These are phyloP conservation scores for Letharia columbiana DNA, from an alignment of 495 filamentous ascomycete species.

Conservation along the genomic window DNA sequence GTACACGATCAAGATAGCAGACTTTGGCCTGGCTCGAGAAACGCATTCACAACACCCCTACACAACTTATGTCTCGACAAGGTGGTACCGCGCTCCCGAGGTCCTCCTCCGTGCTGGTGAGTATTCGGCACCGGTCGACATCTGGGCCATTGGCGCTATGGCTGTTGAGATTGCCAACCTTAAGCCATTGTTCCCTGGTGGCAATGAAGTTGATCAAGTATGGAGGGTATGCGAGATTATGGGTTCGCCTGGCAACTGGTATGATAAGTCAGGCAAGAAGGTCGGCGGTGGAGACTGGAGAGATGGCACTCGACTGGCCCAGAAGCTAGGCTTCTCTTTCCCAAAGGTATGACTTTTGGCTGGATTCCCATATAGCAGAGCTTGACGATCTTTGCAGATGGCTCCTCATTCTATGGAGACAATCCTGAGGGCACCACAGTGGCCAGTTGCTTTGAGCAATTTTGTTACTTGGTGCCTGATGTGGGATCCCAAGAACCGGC, in stretches of 20 bases:
- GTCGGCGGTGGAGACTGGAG: constrained; percentile 98
- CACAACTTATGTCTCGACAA: constrained; percentile 96
- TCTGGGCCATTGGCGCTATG: constrained; percentile 99
- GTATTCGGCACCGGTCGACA: constrained; percentile 96
- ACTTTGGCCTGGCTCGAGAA: constrained; percentile 96
- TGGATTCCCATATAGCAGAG: constrained; percentile 1
- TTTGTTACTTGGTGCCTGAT: constrained; percentile 99
- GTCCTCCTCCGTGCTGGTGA: constrained; percentile 90
- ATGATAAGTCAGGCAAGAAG: constrained; percentile 75
- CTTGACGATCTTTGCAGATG: constrained; percentile 54
- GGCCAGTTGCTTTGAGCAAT: constrained; percentile 76
- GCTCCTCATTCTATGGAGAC: constrained; percentile 94
- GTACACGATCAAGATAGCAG: constrained; percentile 97
- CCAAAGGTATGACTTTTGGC: constrained; percentile 53
- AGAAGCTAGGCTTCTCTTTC: constrained; percentile 96
- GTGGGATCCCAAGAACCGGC: constrained; percentile 95
- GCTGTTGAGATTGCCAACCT: constrained; percentile 96
- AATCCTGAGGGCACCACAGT: constrained; percentile 80
- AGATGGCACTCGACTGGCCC: constrained; percentile 83
- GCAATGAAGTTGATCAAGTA: constrained; percentile 98
- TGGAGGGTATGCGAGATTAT: constrained; percentile 99
- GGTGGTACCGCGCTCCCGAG: constrained; percentile 97
- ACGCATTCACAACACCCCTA: constrained; percentile 94
- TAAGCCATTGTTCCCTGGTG: constrained; percentile 94
- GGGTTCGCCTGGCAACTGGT: constrained; percentile 98